These are phyloP conservation scores for Oemleria cerasiformis DNA, from an alignment of 306 rosid species.

Conservation along the genomic window DNA sequence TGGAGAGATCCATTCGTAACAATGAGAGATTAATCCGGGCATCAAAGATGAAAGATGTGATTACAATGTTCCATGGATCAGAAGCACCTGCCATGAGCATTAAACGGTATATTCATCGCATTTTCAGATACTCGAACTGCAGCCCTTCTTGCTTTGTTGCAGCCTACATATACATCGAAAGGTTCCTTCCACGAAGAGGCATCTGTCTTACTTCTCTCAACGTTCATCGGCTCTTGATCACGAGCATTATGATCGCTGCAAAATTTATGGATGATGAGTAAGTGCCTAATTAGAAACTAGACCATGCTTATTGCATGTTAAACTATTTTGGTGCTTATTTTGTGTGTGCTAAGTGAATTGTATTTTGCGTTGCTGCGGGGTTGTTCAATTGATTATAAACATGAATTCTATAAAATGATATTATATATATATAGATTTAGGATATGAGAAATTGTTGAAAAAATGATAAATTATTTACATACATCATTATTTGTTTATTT, in stretches of 20 bases:
- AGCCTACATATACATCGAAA: slow-evolving; percentile 67
- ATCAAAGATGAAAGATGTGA: slow-evolving; percentile 23
- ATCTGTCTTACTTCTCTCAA: slow-evolving; percentile 54
- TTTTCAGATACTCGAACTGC: slow-evolving; percentile 53
- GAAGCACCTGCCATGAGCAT: slow-evolving; percentile 52
- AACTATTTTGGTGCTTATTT: no score
- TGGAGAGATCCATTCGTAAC: slow-evolving; percentile 42
- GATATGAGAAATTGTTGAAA: no score
- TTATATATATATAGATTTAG: no score
- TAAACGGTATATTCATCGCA: slow-evolving; percentile 50
- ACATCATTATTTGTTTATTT: no score
- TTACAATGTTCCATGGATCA: slow-evolving; percentile 53
- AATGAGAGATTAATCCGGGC: slow-evolving; percentile 37
- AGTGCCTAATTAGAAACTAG: not conserved
- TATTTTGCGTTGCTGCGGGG: no score
- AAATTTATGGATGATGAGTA: slow-evolving; percentile 54
- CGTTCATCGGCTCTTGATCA: slow-evolving; percentile 62
- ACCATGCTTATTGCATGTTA: no score
- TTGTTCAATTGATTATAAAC: no score
- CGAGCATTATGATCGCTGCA: slow-evolving; percentile 56
- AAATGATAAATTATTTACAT: no score
- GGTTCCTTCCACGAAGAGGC: slow-evolving; percentile 34
- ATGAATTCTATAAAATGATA: no score
- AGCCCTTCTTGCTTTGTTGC: slow-evolving; percentile 56
- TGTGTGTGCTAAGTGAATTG: not conserved